Base-by-base conservation (phyloP, 805 yeast species). In the Kuraishia hungarica region DNA sequence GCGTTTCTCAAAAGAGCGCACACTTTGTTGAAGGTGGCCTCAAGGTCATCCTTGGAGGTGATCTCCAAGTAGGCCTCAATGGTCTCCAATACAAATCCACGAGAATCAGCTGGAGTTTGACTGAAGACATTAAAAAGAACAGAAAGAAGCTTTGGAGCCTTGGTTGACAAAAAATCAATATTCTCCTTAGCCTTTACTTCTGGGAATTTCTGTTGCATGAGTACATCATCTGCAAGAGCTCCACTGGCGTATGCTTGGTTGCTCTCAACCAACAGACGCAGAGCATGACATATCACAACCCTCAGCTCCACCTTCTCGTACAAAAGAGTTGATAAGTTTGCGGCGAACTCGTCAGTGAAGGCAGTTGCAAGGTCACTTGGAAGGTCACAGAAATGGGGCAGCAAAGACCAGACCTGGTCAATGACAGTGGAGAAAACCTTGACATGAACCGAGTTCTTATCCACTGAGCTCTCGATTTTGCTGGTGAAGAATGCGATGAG, bases 91-190 rank as follows among this genome's bases (percentile, higher is more conserved):
- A 94, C 83, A 67, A 78, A 90, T 13, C 89, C 88, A 69, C 98
- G 83, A 17, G 90, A 80, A 54, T 89, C 94, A 46, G 94, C 86
- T 50, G 82, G 72, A 11, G 97, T 91, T 61, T 91, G 92, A n/a
- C 93, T 82, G 70, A 88, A 94, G 19, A 94, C 96, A 64, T 94
- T 94, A 76, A 93, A 89, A 53, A 94, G 74, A 21, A 91, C 97
- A 13, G 96, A 87, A 53, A 94, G 75, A 52, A 94, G 66, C 60
- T 94, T 92, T 3, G 88, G 71, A 4, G 96, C 82, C 59, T 81
- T 85, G 0, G 81, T 54, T 0, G 89, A 72, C 56, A 93, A 72
- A 62, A 81, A 89, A 58, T 80, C 79, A 54, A 91, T 60, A 61
- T 87, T 84, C 52, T 75, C 63, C 54, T 72, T 65, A 1, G 97